Percentiles rank a stretch among this genome's conserved stretches.
phyloP scores from a whole-genome alignment of 371 early-diverging fungal genomes.

The Haplosporangium sp. region DNA sequence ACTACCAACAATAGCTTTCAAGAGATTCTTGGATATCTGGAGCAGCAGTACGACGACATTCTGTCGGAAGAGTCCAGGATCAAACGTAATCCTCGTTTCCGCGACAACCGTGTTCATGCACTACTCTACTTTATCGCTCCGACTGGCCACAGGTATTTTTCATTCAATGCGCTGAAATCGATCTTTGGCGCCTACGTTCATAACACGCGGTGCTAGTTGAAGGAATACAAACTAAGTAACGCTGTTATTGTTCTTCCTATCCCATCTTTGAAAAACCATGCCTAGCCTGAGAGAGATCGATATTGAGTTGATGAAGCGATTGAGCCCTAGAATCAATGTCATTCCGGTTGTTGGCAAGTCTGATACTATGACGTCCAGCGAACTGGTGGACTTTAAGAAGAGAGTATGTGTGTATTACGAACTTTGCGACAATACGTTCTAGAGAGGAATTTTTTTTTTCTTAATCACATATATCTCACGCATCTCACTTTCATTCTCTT shows the following conservation, averaged over 20 bases:
- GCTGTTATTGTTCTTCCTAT: too few species aligned
- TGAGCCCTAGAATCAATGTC: conserved; percentile 93
- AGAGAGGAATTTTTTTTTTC: too few species aligned
- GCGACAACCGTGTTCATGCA: conserved; percentile 98
- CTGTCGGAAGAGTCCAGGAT: conserved; percentile 94
- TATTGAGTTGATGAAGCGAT: conserved; percentile 95
- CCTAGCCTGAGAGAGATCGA: conserved; percentile 94
- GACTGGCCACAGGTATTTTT: conserved; percentile 96
- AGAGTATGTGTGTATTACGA: too few species aligned
- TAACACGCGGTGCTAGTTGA: too few species aligned
- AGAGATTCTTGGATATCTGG: conserved; percentile 93
- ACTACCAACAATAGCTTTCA: conserved; percentile 62
- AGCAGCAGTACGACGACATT: conserved; percentile 95
- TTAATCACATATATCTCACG: too few species aligned
- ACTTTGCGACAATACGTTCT: too few species aligned
- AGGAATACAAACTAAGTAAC: too few species aligned
- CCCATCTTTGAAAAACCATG: conserved; percentile 8
- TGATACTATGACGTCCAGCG: conserved; percentile 80
- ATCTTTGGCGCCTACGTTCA: too few species aligned
- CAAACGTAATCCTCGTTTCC: conserved; percentile 97
- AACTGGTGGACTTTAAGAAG: conserved; percentile 85
- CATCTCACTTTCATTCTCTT: too few species aligned
- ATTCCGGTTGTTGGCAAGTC: conserved; percentile 92
- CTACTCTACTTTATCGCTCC: conserved; percentile 98
- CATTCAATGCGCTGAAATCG: too few species aligned